Evolutionary conservation across 2,329 filamentous ascomycete species (phyloP).

Genomic region (Trichophyton simii): DNA sequence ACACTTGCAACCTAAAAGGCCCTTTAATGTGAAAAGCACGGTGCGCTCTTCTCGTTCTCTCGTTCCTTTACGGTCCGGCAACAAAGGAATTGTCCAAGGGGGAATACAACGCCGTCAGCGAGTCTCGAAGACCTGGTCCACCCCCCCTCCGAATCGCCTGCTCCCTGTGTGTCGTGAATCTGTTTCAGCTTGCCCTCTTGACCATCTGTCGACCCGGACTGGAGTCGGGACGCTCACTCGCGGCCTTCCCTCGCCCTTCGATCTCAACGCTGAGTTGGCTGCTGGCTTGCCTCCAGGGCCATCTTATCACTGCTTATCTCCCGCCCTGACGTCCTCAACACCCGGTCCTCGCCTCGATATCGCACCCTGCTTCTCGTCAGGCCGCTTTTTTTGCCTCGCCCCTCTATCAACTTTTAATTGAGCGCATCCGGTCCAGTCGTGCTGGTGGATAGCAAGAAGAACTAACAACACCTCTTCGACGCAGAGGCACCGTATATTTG

Average conservation of each 20-base stretch:
- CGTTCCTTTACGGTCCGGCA: background rate
- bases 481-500: background rate
- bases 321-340: background rate
- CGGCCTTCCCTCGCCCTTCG: background rate
- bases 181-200: background rate
- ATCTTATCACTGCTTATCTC: slow-evolving; percentile 1
- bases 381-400: background rate
- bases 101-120: background rate
- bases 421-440: background rate
- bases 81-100: background rate
- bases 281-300: background rate
- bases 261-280: background rate
- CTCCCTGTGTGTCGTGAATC: background rate
- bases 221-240: background rate
- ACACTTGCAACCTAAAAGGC: background rate
- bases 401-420: background rate
- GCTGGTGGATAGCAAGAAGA: background rate
- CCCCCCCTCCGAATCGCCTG: background rate
- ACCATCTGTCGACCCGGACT: background rate
- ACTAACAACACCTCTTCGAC: background rate
- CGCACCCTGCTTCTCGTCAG: background rate
- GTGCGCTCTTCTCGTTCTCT: background rate
- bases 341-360: background rate
- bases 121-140: background rate
- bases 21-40: slow-evolving; percentile 4